These are phyloP conservation scores for Saccharomyces eubayanus DNA, from an alignment of 805 yeast species.

Conservation along the genomic window DNA sequence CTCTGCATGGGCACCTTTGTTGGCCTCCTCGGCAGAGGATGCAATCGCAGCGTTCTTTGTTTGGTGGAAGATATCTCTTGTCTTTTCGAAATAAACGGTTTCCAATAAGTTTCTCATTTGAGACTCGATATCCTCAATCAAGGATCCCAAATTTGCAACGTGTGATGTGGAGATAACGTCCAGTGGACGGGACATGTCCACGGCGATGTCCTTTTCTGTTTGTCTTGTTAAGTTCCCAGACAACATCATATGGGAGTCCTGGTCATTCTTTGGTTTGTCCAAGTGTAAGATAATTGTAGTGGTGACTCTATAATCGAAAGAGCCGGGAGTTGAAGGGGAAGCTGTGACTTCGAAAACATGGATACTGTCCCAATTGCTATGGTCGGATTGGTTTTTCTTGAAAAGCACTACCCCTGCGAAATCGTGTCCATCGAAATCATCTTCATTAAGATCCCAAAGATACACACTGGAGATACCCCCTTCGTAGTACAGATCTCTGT, in stretches of 20 bases:
- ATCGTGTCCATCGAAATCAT: conserved; percentile 31
- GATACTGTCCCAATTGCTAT: conserved; percentile 82
- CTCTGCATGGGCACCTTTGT: conserved; percentile 29
- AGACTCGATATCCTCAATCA: conserved; percentile 82
- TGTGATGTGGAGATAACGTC: conserved; percentile 42
- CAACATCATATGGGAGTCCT: conserved; percentile 39
- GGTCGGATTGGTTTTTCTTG: conserved; percentile 44
- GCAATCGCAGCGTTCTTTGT: conserved; percentile 36
- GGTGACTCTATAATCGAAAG: conserved; percentile 61
- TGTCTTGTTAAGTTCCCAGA: conserved; percentile 87
- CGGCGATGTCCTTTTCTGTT: conserved; percentile 43
- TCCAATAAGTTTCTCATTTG: conserved; percentile 80
- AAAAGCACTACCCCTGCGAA: conserved; percentile 89
- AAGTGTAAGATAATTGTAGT: conserved; percentile 81
- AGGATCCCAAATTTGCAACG: conserved; percentile 72
- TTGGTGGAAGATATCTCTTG: conserved; percentile 77
- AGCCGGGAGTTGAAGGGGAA: conserved; percentile 21
- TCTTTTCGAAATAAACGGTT: conserved; percentile 92
- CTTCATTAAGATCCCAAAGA: conserved; percentile 78
- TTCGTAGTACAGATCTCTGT: conserved; percentile 89
- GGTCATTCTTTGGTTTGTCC: conserved; percentile 20
- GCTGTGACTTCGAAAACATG: conserved; percentile 77
- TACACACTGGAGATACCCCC: conserved; percentile 88
- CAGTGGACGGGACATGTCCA: conserved; percentile 25
- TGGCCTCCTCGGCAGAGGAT: conserved; percentile 13